These are phyloP conservation scores for Populus tremula DNA, from an alignment of 345 rosid species.

Conservation along the genomic window DNA sequence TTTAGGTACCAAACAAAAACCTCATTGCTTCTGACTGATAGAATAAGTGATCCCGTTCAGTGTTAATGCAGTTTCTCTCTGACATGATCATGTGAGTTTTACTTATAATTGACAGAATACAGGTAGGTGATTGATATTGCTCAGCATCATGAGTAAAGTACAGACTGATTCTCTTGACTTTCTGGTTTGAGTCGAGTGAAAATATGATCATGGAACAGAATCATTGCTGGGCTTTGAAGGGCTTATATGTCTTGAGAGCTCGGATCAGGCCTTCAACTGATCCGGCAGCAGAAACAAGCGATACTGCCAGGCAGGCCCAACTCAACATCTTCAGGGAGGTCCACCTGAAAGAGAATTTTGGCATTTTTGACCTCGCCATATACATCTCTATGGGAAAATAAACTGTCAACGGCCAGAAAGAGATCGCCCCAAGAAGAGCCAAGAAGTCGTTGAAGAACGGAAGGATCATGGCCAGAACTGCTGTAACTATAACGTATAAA, in stretches of 20 bases:
- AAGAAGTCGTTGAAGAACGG: slow-evolving; percentile 88
- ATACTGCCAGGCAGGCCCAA: slow-evolving; percentile 55
- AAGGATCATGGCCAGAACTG: slow-evolving; percentile 69
- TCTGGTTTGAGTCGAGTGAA: slow-evolving; percentile 5
- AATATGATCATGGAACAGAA: neutral
- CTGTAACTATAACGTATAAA: slow-evolving; percentile 52
- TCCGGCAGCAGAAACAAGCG: slow-evolving; percentile 64
- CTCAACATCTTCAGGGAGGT: slow-evolving; percentile 54
- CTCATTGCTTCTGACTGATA: too few relatives aligned
- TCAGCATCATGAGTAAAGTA: slow-evolving; percentile 9
- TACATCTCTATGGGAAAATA: slow-evolving; percentile 86
- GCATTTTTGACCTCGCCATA: slow-evolving; percentile 50
- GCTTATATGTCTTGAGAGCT: slow-evolving; percentile 60
- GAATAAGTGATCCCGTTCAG: too few relatives aligned
- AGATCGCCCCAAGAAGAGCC: slow-evolving; percentile 71
- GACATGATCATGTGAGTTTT: too few relatives aligned
- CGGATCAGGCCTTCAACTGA: slow-evolving; percentile 62
- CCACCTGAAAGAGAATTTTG: slow-evolving; percentile 61
- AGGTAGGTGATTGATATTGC: slow-evolving; percentile 1
- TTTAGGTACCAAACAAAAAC: too few relatives aligned
- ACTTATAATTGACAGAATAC: neutral
- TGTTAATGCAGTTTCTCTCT: neutral
- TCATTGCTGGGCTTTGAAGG: slow-evolving; percentile 39
- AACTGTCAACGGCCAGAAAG: slow-evolving; percentile 86
- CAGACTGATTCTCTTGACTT: slow-evolving; percentile 9